Evolutionary conservation across 495 filamentous ascomycete genomes (phyloP).

Genomic region (Corynascus novoguineensis): DNA sequence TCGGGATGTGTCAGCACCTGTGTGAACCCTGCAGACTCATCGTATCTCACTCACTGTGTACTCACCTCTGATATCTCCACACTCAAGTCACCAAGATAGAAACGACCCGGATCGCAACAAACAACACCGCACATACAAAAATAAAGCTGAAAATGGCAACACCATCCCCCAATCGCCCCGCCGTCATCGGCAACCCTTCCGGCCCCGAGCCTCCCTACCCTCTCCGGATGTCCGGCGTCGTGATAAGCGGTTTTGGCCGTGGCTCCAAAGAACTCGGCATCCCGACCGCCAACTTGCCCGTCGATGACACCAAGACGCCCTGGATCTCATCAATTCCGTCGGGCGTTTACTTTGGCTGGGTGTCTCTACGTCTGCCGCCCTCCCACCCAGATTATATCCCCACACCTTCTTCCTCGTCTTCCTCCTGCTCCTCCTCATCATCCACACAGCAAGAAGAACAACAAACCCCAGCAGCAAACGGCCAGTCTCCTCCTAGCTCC

Average conservation of each 20-base stretch:
- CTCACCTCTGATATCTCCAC: not conserved
- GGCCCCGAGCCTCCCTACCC: slow-evolving; percentile 78
- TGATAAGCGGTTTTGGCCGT: slow-evolving; percentile 90
- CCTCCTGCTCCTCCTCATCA: not conserved
- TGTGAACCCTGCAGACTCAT: not conserved
- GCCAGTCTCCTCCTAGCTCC: too few relatives aligned
- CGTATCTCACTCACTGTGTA: not conserved
- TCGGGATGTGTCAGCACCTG: slow-evolving; percentile 1
- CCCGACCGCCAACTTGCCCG: slow-evolving; percentile 93
- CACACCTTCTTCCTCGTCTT: not conserved
- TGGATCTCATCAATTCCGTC: slow-evolving; percentile 65
- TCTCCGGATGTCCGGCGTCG: slow-evolving; percentile 69
- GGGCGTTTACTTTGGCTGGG: slow-evolving; percentile 91
- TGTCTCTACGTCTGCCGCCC: slow-evolving; percentile 53
- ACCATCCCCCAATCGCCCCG: slow-evolving; percentile 43
- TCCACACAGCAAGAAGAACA: too few relatives aligned
- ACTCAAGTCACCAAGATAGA: not conserved
- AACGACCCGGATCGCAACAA: not conserved
- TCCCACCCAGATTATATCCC: slow-evolving; percentile 33
- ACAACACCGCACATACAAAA: not conserved
- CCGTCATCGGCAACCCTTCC: slow-evolving; percentile 59
- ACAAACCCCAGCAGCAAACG: too few relatives aligned
- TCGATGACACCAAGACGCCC: slow-evolving; percentile 57
- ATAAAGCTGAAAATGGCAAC: slow-evolving; percentile 5
- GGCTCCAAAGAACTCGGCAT: slow-evolving; percentile 94